phyloP scores from a whole-genome alignment of 139 green algal genomes.

The Parachlorella kessleri region DNA sequence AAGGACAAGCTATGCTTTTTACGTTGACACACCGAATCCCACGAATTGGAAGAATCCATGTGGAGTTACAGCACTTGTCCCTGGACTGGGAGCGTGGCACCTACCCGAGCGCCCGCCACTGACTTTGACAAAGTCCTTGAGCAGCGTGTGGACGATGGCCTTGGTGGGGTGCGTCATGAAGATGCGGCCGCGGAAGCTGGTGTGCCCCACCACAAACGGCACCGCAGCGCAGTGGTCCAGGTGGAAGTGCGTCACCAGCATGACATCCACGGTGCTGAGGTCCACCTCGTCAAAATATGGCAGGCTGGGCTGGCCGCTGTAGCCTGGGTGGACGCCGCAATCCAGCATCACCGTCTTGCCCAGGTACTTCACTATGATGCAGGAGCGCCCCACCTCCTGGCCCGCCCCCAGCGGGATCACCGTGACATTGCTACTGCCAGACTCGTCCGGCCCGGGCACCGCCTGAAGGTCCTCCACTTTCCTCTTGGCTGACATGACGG shows the following conservation, averaged over 20 bases:
- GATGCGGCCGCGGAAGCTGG: slow-evolving; percentile 88
- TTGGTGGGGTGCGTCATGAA: slow-evolving; percentile 99
- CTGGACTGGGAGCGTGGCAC: too few species aligned
- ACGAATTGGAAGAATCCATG: too few species aligned
- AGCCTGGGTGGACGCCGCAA: slow-evolving; percentile 97
- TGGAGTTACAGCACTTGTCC: too few species aligned
- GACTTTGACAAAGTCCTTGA: slow-evolving; percentile 89
- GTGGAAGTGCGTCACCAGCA: slow-evolving; percentile 99
- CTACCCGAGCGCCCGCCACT: slow-evolving; percentile 39
- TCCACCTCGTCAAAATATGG: slow-evolving; percentile 94
- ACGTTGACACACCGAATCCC: too few species aligned
- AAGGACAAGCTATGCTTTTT: too few species aligned
- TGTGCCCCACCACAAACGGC: slow-evolving; percentile 89
- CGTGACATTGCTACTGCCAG: too few species aligned
- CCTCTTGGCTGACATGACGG: too few species aligned
- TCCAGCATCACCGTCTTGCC: slow-evolving; percentile 93
- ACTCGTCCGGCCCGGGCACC: too few species aligned
- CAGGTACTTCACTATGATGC: slow-evolving; percentile 91
- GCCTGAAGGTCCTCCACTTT: too few species aligned
- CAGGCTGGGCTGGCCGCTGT: slow-evolving; percentile 78
- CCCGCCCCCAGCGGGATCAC: slow-evolving; percentile 94
- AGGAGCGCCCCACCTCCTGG: slow-evolving; percentile 95
- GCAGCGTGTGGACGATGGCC: slow-evolving; percentile 91
- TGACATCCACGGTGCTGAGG: slow-evolving; percentile 80
- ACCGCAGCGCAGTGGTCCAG: slow-evolving; percentile 97